Conservation (phyloP, 2,329 filamentous ascomycete species). For the Chalaropsis thielavioides region DNA sequence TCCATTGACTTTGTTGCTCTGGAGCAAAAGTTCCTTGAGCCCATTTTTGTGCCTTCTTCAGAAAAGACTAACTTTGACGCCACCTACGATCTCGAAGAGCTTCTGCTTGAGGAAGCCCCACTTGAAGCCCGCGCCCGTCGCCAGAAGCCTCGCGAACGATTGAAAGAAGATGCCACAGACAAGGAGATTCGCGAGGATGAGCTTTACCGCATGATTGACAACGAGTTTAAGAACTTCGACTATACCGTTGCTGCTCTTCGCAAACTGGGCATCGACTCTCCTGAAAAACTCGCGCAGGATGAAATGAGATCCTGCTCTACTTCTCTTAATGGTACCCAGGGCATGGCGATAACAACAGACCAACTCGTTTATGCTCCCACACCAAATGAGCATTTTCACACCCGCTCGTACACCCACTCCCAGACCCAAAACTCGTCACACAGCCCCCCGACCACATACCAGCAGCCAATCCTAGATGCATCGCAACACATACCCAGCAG, state of each 20-base stretch:
- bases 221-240: slow-evolving; percentile 86
- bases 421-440: neutral
- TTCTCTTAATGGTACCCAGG: neutral
- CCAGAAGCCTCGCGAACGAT: slow-evolving; percentile 80
- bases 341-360: slow-evolving; percentile 35
- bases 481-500: slow-evolving; percentile 11
- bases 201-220: slow-evolving; percentile 85
- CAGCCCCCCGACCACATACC: slow-evolving; percentile 1
- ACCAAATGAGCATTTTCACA: slow-evolving; percentile 19
- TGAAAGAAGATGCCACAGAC: slow-evolving; percentile 87
- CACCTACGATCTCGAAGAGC: slow-evolving; percentile 90
- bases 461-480: neutral
- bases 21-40: slow-evolving; percentile 75
- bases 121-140: slow-evolving; percentile 81
- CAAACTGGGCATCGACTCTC: slow-evolving; percentile 13
- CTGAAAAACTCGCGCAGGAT: neutral
- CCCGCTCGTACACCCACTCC: slow-evolving; percentile 12
- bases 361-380: slow-evolving; percentile 31
- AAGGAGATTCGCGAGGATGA: slow-evolving; percentile 93
- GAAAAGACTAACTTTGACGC: slow-evolving; percentile 99
- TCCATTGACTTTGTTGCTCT: slow-evolving; percentile 70
- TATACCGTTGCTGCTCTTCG: slow-evolving; percentile 63
- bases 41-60: slow-evolving; percentile 81
- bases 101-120: slow-evolving; percentile 85
- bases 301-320: neutral